These are phyloP conservation scores for Diutina siamensis DNA, from an alignment of 1,139 yeast species.

Conservation along the genomic window DNA sequence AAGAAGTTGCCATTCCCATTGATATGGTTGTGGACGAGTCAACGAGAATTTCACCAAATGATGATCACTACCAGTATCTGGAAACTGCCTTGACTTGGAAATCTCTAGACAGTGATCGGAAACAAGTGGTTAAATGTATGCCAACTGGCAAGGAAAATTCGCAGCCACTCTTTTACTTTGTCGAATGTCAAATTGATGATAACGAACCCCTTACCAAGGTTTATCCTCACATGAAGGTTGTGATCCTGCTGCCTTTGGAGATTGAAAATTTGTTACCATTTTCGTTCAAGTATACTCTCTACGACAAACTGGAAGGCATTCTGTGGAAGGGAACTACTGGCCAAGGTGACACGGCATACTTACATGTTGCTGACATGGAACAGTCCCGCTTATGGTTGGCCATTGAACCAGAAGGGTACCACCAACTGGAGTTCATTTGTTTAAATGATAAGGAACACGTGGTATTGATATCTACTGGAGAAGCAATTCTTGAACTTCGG, in stretches of 20 bases:
- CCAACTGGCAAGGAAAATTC: background rate
- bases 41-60: conserved; percentile 50
- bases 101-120: background rate
- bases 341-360: conserved; percentile 56
- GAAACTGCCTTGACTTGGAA: background rate
- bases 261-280: conserved; percentile 79
- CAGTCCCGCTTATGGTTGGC: conserved; percentile 54
- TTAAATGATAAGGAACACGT: conserved; percentile 25
- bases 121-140: background rate
- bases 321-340: conserved; percentile 57
- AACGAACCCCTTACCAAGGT: conserved; percentile 60
- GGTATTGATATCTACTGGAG: background rate
- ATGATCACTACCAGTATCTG: background rate
- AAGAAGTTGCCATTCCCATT: conserved; percentile 59
- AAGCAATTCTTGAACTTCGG: conserved; percentile 20
- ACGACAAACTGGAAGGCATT: conserved; percentile 61
- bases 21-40: conserved; percentile 49
- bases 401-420: conserved; percentile 54
- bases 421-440: conserved; percentile 64
- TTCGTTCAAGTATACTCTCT: conserved; percentile 64
- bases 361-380: conserved; percentile 72
- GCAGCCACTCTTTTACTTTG: conserved; percentile 51
- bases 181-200: conserved; percentile 52
- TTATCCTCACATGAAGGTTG: conserved; percentile 76
- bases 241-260: conserved; percentile 78